Evolutionary conservation across 2,329 filamentous ascomycete genomes (phyloP).

Genomic region (Rosellinia necatrix): DNA sequence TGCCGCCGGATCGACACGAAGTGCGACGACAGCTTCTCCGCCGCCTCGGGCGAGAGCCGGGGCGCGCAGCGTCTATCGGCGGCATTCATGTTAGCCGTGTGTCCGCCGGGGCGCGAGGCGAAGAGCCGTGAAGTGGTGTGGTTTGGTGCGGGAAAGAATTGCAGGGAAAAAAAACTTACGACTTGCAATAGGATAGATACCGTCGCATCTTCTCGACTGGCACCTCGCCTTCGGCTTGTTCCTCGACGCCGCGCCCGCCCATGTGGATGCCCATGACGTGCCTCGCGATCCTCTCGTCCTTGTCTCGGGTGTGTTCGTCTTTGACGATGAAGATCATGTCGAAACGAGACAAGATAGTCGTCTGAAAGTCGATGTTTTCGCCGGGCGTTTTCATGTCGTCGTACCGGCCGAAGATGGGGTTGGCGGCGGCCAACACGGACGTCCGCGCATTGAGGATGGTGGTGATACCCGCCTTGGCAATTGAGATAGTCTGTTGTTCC

Average conservation of each 20-base stretch:
- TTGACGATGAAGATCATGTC: constrained; percentile 99
- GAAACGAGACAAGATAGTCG: constrained; percentile 95
- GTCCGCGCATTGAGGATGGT: constrained; percentile 96
- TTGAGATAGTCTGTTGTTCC: constrained; percentile 99
- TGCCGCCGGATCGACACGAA: constrained; percentile 96
- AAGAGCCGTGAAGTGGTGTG: too few relatives aligned
- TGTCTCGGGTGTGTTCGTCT: constrained; percentile 86
- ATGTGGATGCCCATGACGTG: constrained; percentile 99
- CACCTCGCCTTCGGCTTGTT: constrained; percentile 84
- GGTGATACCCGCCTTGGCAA: constrained; percentile 97
- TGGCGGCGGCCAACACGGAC: constrained; percentile 92
- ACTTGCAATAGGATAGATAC: constrained; percentile 96
- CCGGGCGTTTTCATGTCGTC: constrained; percentile 97
- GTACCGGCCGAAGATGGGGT: constrained; percentile 96
- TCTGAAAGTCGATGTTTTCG: constrained; percentile 99
- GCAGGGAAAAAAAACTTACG: constrained; percentile 58
- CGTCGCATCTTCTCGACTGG: constrained; percentile 96
- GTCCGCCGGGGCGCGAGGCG: too few relatives aligned
- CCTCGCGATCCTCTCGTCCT: constrained; percentile 91
- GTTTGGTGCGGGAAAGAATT: not conserved
- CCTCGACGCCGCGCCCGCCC: constrained; percentile 81
- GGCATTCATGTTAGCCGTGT: constrained; percentile 33
- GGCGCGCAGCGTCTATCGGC: constrained; percentile 81
- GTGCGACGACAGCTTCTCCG: constrained; percentile 94
- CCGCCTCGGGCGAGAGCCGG: constrained; percentile 84